A percentile compares a stretch with the other conserved stretches of the same genome.
Conservation (phyloP, 2,329 filamentous ascomycete species). For the Aspergillus sp. region DNA sequence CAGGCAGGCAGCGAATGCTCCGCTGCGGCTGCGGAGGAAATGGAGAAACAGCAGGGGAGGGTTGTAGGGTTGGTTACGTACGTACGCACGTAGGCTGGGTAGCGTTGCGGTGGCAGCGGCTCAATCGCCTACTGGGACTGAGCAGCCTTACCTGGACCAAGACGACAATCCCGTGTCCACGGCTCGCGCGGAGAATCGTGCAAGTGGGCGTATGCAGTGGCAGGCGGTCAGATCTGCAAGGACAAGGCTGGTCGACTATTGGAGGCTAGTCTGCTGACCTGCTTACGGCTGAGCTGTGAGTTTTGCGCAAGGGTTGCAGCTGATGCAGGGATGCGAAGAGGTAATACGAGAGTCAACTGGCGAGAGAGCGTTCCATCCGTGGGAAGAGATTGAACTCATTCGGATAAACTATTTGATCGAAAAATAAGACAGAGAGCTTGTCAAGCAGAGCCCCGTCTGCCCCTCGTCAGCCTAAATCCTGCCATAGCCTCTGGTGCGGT, state of each 20-base stretch:
- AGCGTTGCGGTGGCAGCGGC: too few relatives aligned
- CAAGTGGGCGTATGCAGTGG: not conserved
- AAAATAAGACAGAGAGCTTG: not conserved
- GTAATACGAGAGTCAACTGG: not conserved
- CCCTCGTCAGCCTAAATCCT: not conserved
- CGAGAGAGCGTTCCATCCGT: too few relatives aligned
- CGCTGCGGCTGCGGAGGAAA: not conserved
- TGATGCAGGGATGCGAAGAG: not conserved
- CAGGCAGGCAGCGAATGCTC: too few relatives aligned
- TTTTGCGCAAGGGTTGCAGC: not conserved
- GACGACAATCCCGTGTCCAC: not conserved
- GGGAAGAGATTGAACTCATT: not conserved
- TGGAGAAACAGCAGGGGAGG: not conserved
- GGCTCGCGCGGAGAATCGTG: not conserved
- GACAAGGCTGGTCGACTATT: not conserved
- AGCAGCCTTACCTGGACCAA: not conserved
- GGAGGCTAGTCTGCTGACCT: not conserved
- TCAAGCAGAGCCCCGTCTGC: not conserved
- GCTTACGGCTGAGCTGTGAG: not conserved
- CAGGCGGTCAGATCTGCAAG: not conserved
- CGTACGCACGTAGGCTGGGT: too few relatives aligned
- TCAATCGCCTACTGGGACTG: too few relatives aligned
- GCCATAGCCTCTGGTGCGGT: not conserved
- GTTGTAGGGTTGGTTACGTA: too few relatives aligned
- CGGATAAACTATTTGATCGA: not conserved